Evolutionary conservation across 202 grass and related monocot genomes (phyloP), one percentile per base, ranked within the genome.

Genomic region (Setaria viridis): DNA sequence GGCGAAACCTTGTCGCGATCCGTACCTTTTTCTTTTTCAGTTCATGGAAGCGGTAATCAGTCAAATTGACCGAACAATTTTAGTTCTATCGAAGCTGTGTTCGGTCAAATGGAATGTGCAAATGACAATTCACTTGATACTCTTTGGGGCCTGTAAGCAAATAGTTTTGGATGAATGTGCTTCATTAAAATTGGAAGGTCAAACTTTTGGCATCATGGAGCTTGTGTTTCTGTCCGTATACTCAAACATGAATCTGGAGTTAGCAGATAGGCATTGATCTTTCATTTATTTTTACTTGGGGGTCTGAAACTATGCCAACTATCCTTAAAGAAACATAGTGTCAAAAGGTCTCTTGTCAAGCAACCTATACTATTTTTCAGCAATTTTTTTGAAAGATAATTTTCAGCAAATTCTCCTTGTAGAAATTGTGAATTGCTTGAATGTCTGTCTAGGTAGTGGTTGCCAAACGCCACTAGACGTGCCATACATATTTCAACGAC

Each of bases 201-300:
- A 76, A 45, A 25, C 8, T 35, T 89, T 29, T 87, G 39, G 16
- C 43, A 12, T 74, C n/a, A 20, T 79, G n/a, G 32, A 76, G 29
- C 74, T 89, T 46, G 14, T n/a, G 37, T 51, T 72, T 72, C 50
- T 35, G 34, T 42, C 20, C 13, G 10, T 74, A 39, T 30, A 80
- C 11, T 57, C 47, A 90, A 53, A 69, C 1, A 62, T 2, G 3
- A 14, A 62, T 47, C 39, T 47, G n/a, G 6, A 60, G 59, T 19
- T 56, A 58, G 63, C 58, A 20, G 59, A 5, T 58, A 34, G 20
- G 9, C 46, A 39, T 30, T 72, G 29, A 30, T 32, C 15, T 9
- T 33, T 62, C 51, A 68, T 17, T 71, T 45, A 55, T 5, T 53
- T 85, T 56, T 76, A 0, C 5, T 76, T 8, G 15, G 14, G n/a